These are phyloP conservation scores for Silene coronaria DNA, from an alignment of 179 eudicot species.

Conservation along the genomic window DNA sequence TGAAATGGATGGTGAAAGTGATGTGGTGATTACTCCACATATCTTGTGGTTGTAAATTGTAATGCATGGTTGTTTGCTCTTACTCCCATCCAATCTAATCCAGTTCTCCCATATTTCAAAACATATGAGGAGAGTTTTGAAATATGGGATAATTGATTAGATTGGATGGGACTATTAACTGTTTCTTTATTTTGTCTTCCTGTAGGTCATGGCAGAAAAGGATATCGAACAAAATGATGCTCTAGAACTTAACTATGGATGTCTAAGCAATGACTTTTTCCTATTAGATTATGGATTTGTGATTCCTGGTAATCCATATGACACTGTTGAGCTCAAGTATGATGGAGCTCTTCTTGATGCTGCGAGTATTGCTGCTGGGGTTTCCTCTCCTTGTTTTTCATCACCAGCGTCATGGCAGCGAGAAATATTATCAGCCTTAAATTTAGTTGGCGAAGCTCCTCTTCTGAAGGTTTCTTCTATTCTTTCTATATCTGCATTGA, in stretches of 20 bases:
- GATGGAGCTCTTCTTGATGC: slow-evolving; percentile 82
- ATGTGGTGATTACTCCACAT: not conserved
- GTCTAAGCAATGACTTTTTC: slow-evolving; percentile 75
- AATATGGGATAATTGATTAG: too few species aligned
- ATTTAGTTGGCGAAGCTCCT: slow-evolving; percentile 54
- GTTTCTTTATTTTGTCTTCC: not conserved
- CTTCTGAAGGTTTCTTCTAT: slow-evolving; percentile 55
- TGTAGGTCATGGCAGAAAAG: slow-evolving; percentile 72
- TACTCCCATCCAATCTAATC: not conserved
- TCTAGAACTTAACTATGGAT: slow-evolving; percentile 74
- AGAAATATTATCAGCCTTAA: slow-evolving; percentile 48
- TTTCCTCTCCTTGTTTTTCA: slow-evolving; percentile 64
- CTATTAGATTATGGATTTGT: slow-evolving; percentile 93
- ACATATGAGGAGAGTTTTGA: not conserved
- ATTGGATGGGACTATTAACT: not conserved
- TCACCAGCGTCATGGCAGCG: slow-evolving; percentile 83
- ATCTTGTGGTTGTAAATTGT: not conserved
- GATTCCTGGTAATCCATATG: slow-evolving; percentile 64
- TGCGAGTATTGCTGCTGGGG: slow-evolving; percentile 79
- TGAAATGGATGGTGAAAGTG: not conserved
- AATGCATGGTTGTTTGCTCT: not conserved
- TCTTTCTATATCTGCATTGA: not conserved
- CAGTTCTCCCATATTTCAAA: too few species aligned
- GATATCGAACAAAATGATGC: slow-evolving; percentile 53
- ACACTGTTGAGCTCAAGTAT: slow-evolving; percentile 73